Base-by-base conservation (phyloP, 2,329 filamentous ascomycete species). In the Hymenoscyphus occultus region DNA sequence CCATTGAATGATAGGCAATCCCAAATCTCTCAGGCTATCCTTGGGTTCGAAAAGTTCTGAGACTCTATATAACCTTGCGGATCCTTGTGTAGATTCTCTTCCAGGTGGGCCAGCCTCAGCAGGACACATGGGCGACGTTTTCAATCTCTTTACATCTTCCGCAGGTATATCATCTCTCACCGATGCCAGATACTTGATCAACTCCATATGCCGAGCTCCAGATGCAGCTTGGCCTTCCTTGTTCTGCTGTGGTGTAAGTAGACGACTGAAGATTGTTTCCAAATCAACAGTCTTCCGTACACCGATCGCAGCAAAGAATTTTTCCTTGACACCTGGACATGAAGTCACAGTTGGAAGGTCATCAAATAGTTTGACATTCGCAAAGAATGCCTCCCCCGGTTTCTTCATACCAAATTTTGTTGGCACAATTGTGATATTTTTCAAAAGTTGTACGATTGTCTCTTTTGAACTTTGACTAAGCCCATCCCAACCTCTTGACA, bases 281-380 rank as follows among this genome's bases (percentile, higher is more conserved):
- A 99, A 81, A 71, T 99, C 95, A 22, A 99, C 89, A 0, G 95
- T 99, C 79, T 98, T 98, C 65, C 95, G 88, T 32, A 99, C 93
- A 2, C 95, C 94, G 39, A 99, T 81, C 1, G 91, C 86, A 2
- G 84, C 80, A 56, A 99, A 78, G 67, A 99, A 91, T 75, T 96
- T 97, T 57, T 98, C 94, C 75, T 97, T 98, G 13, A 97, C 85
- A 39, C 88, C 86, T 51, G 89, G 87, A 56, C 93, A 87, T 13
- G 86, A 87, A 69, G 89, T 86, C 1, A 98, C 87, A 13, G 90
- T 88, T 0, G 95, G 93, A 16, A 99, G 81, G 75, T 99, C 95
- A 67, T 97, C 93, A 73, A 99, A 99, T 0, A 99, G 81, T 75
- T 92, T 95, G 45, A 99, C 95, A n/a, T 87, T 90, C 1, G 91